Evolutionary conservation across 306 rosid species (phyloP).

Genomic region (Cucurbita moschata): DNA sequence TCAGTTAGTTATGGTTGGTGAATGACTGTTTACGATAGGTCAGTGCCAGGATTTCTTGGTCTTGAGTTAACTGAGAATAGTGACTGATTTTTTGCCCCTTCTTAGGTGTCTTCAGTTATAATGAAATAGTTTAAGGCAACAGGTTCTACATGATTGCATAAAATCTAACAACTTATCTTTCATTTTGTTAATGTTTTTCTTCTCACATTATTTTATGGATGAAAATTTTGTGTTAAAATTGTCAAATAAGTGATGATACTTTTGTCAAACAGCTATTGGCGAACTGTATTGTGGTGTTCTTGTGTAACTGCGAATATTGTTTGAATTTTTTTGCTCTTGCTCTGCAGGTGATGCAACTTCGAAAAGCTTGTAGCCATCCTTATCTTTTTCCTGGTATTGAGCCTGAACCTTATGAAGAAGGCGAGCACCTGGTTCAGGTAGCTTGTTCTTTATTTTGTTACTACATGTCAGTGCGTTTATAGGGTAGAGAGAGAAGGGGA

Average conservation of each 20-base stretch:
- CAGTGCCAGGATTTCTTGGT: not conserved
- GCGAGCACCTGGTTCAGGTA: slow-evolving; percentile 94
- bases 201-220: not conserved
- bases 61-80: not conserved
- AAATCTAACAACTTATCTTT: not conserved
- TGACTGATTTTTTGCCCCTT: not conserved
- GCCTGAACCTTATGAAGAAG: slow-evolving; percentile 96
- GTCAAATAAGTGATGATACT: not conserved
- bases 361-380: slow-evolving; percentile 94
- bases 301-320: not conserved
- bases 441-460: not conserved
- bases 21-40: not conserved
- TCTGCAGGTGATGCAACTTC: slow-evolving; percentile 62
- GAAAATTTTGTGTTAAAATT: not conserved
- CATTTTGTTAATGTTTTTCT: not conserved
- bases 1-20: not conserved
- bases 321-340: slow-evolving; percentile 4
- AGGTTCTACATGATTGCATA: not conserved
- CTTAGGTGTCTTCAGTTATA: not conserved
- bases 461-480: not conserved
- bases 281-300: not conserved
- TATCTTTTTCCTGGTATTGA: slow-evolving; percentile 92
- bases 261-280: not conserved
- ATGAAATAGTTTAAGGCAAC: not conserved
- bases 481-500: not conserved